Base-by-base conservation (phyloP, 2,329 filamentous ascomycete genomes). In the Botrytis byssoidea region DNA sequence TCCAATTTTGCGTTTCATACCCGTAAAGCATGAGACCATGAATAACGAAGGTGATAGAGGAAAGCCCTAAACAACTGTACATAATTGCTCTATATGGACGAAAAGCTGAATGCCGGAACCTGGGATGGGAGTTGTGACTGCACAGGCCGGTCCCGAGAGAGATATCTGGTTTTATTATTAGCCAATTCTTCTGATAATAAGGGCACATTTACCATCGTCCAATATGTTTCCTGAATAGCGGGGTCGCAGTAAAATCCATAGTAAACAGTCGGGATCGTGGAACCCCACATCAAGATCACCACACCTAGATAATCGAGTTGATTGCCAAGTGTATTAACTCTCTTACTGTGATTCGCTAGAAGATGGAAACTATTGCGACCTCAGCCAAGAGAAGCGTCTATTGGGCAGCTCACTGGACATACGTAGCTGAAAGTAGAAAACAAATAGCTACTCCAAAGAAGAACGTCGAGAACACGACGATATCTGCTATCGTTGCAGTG, bases 171-270 rank as follows among this genome's bases (percentile, higher is more conserved):
- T n/a, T n/a, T n/a, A n/a, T n/a, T n/a, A n/a, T n/a, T n/a, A n/a
- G n/a, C n/a, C n/a, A n/a, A n/a, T n/a, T n/a, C n/a, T n/a, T n/a
- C n/a, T n/a, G n/a, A n/a, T n/a, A n/a, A n/a, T n/a, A n/a, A n/a
- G n/a, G n/a, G n/a, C n/a, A n/a, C n/a, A n/a, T n/a, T n/a, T n/a
- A n/a, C 67, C 60, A 71, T 66, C 12, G 74, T 74, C 77, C 81
- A 83, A 74, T 85, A 83, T 2, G 79, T 67, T 37, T 73, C 79
- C 61, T 81, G 80, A 60, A 83, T 73, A 12, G 59, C 42, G n/a
- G 77, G 77, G 74, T 84, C 82, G 74, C 82, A 85, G 74, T 83
- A 84, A 72, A 85, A 84, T 8, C 81, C 80, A 55, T 83, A 80
- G 72, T 84, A 85, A 25, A 84, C 77, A 3, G 82, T 82, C 9